phyloP scores from a whole-genome alignment of 2,329 filamentous ascomycete genomes.

The Colletotrichum musae region DNA sequence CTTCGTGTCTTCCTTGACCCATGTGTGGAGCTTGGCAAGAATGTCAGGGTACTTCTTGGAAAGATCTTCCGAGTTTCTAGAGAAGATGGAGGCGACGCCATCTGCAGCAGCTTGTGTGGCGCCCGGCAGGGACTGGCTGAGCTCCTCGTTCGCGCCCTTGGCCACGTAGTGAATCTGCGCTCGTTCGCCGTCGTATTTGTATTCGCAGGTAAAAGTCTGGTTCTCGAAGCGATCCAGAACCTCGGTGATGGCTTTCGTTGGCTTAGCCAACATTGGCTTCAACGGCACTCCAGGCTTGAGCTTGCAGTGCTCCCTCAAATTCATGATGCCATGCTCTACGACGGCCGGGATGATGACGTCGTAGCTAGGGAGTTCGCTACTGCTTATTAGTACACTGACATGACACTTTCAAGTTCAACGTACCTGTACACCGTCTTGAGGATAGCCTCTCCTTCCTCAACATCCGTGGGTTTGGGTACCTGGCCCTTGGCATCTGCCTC shows the following conservation, averaged over 20 bases:
- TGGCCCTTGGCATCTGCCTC: conserved; percentile 81
- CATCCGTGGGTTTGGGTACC: conserved; percentile 79
- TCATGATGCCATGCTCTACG: conserved; percentile 86
- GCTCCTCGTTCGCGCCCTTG: conserved; percentile 80
- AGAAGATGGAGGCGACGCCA: conserved; percentile 94
- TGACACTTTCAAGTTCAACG: conserved; percentile 43
- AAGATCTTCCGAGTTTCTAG: conserved; percentile 95
- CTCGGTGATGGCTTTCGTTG: conserved; percentile 97
- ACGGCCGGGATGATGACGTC: conserved; percentile 94
- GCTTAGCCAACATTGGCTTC: conserved; percentile 98
- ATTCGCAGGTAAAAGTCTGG: conserved; percentile 97
- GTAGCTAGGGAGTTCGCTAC: conserved; percentile 94
- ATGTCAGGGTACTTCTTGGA: conserved; percentile 99
- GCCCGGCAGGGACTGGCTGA: conserved; percentile 72
- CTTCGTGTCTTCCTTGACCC: conserved; percentile 91
- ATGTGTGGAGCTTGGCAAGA: conserved; percentile 85
- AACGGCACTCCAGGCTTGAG: conserved; percentile 93
- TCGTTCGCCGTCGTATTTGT: conserved; percentile 98
- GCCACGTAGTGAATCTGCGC: conserved; percentile 99
- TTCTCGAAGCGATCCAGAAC: conserved; percentile 96
- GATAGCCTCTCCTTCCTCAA: conserved; percentile 86
- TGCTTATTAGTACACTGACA: conserved; percentile 49
- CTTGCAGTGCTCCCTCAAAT: conserved; percentile 88
- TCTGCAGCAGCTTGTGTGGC: conserved; percentile 76
- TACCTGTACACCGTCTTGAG: conserved; percentile 93